Evolutionary conservation across 192 early-diverging fungal species (phyloP), one percentile per base, ranked within the genome.

Genomic region (Backusella sp.): DNA sequence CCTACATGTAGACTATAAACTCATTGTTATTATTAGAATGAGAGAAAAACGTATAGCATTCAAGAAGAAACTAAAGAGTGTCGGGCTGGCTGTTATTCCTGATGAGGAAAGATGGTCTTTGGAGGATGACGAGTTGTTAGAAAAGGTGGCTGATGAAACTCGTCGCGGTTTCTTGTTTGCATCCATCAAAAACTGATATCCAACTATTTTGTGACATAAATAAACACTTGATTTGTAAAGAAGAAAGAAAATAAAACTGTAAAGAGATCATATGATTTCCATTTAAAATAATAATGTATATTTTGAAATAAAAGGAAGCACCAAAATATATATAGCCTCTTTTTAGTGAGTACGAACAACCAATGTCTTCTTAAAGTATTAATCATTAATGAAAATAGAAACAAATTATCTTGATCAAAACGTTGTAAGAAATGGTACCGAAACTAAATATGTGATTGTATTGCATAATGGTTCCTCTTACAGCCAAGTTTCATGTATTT

Each of bases 31-130:
- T 34, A 7, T n/a, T 34, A 76, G 74, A 12, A 41, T 69, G n/a
- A 23, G 74, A 26, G 32, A 76, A 12, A 76, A 76, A 19, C 26
- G 67, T 15, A 23, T 35, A 21, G 42, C 39, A 21, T 76, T 52
- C 46, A 76, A 76, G 35, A 46, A 46, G 41, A 69, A 53, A 36
- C 17, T 68, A 70, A 66, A 66, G n/a, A n/a, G 15, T 5, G 32
- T 46, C n/a, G 65, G 42, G 5, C 56, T 76, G 8, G 62, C 62
- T 34, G 71, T 66, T 11, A 78, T 78, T 26, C 71, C 77, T 28
- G 41, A 65, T 6, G 65, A 78, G n/a, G 62, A 78, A 49, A 35
- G 72, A 17, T 78, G 77, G 77, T 56, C 62, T 6, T 34, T 66
- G 14, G 56, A 72, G 14, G 71, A 78, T 36, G 77, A 78, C 19